phyloP scores from a whole-genome alignment of 2,329 filamentous ascomycete species.

The Alternaria postmessia region DNA sequence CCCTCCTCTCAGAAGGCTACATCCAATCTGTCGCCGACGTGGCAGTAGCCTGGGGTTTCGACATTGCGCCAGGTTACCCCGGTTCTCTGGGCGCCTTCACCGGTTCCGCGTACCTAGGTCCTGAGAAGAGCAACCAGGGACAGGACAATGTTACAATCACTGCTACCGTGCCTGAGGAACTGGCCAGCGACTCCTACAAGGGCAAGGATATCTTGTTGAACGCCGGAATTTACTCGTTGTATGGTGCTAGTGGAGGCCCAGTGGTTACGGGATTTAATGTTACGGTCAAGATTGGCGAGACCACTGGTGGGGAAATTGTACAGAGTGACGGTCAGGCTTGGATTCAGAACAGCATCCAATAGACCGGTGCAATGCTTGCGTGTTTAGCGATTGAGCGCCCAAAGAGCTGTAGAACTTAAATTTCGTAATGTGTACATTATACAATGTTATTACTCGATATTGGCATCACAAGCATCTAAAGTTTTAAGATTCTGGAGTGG shows the following conservation, averaged over 20 bases:
- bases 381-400: not conserved
- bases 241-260: conserved; percentile 27
- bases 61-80: conserved; percentile 27
- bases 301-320: conserved; percentile 22
- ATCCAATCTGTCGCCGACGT: conserved; percentile 58
- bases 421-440: not conserved
- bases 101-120: conserved; percentile 49
- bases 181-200: conserved; percentile 12
- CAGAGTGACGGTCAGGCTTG: conserved; percentile 18
- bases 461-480: not conserved
- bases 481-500: not conserved
- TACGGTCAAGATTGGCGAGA: conserved; percentile 26
- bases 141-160: conserved; percentile 34
- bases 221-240: conserved; percentile 38
- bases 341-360: conserved; percentile 11
- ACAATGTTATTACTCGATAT: not conserved
- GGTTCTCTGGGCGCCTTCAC: conserved; percentile 42
- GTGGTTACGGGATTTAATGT: conserved; percentile 31
- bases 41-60: conserved; percentile 55
- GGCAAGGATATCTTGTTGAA: conserved; percentile 30
- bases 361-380: not conserved
- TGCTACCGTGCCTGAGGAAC: conserved; percentile 21
- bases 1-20: conserved; percentile 54
- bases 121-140: conserved; percentile 32
- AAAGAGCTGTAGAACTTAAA: not conserved